Evolutionary conservation across 305 asterid species (phyloP), one percentile per base, ranked within the genome.

Genomic region (Stenogyne calaminthoides): DNA sequence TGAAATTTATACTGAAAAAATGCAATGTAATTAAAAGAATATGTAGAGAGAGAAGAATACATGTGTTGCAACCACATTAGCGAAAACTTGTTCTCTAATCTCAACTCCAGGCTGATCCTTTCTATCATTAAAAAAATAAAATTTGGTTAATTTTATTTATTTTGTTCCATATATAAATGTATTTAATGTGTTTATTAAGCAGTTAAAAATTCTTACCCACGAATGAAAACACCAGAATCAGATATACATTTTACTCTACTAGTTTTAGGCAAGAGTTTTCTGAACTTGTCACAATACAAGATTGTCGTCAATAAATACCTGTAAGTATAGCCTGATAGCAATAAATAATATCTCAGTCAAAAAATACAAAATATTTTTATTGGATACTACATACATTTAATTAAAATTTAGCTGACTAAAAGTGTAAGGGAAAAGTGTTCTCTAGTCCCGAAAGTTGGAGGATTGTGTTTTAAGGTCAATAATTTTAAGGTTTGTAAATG

Each of bases 181-280:
- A 40, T 0, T 12, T 6, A 4, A 2, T 7, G 14, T 4, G 39
- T 25, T 25, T 58, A 12, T 6, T 25, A 1, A 58, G 6, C 0
- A 25, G 6, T n/a, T 15, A 15, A 0, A 40, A 0, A 59, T 2
- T n/a, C 71, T 42, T 83, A 86, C 88, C 77, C 88, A 7, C 71
- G 84, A 14, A 81, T 25, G 56, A 85, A 72, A 61, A 81, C 67
- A 25, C 86, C 86, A 18, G 84, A 70, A 75, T 86, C 90, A 0
- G 84, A 70, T 47, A 83, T 27, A 51, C 90, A 85, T 44, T 85
- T 85, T 0, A 85, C 83, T 66, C 82, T 61, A 10, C 40, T 42
- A 0, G 34, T 65, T n/a, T 49, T 70, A 2, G 85, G 80, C 0
- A 85, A 10, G 9, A 77, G 82, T 19, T 78, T 57, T 18, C 78